Conservation (phyloP, 164 flowering plant genomes). For the Dillenia suffruticosa region DNA sequence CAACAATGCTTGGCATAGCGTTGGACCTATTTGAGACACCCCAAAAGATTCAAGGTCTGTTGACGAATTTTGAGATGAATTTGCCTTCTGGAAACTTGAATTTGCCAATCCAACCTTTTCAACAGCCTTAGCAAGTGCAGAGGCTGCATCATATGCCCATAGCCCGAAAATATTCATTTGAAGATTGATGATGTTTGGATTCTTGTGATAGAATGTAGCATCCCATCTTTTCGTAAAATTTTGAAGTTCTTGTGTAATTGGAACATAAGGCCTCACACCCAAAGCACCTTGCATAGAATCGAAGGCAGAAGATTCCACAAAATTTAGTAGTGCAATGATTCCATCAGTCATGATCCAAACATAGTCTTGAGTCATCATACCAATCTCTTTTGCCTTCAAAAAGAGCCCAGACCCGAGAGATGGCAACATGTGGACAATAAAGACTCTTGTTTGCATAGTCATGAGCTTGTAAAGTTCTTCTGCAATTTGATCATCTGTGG, state of each 20-base stretch:
- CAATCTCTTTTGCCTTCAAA: too few relatives aligned
- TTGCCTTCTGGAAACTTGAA: constrained; percentile 5
- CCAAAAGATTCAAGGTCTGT: not conserved
- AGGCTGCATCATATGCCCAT: constrained; percentile 47
- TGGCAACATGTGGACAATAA: too few relatives aligned
- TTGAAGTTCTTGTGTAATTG: constrained; percentile 5
- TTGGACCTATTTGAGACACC: constrained; percentile 9
- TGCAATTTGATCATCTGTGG: too few relatives aligned
- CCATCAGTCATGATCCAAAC: constrained; percentile 24
- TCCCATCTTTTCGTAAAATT: constrained; percentile 17
- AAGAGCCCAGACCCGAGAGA: too few relatives aligned
- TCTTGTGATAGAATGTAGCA: not conserved
- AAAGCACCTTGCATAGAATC: constrained; percentile 27
- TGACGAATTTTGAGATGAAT: too few relatives aligned
- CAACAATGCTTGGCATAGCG: constrained; percentile 7
- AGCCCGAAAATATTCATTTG: constrained; percentile 25
- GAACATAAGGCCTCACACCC: constrained; percentile 18
- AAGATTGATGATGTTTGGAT: too few relatives aligned
- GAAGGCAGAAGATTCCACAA: constrained; percentile 11
- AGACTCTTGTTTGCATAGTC: constrained; percentile 21
- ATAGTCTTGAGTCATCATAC: too few relatives aligned
- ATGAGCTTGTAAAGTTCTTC: too few relatives aligned
- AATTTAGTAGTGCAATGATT: constrained; percentile 5
- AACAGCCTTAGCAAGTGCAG: constrained; percentile 35
- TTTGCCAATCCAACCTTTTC: constrained; percentile 17